Base-by-base conservation (phyloP, 495 filamentous ascomycete genomes). In the Neurospora sp. region DNA sequence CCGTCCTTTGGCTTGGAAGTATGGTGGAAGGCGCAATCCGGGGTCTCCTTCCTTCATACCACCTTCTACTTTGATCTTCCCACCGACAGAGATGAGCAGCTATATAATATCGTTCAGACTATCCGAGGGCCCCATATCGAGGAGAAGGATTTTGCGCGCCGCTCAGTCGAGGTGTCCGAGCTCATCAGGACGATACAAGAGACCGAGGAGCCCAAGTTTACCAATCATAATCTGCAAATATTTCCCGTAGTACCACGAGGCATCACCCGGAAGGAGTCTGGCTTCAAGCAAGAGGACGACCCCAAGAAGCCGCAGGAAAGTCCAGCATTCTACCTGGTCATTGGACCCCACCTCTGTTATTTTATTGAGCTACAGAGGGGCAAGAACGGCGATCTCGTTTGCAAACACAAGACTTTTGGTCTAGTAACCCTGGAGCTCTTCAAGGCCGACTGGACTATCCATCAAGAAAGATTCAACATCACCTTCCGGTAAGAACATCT, bases 401-500 rank as follows among this genome's bases (percentile, higher is more conserved):
- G 90, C 35, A 80, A 75, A 44, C 77, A 80, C 70, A 80, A 71
- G 14, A 74, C 88, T 0, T 89, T 91, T 78, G 96, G 94, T 4
- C 85, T 96, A 62, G 89, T 96, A 75, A 92, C 91, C 16, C 82
- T 99, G 78, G 89, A 90, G 37, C 74, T 54, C 10, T 76, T 83
- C 69, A 74, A 72, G 20, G 82, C 78, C 0, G 77, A 82, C 66
- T 78, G 77, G 71, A 76, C 75, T 69, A 86, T 89, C 73, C 86
- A 85, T 44, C 94, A 97, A 77, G 94, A 99, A 82, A 89, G 91
- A 23, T 93, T 99, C 79, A 91, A 93, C 74, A 84, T 98, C 20
- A 89, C 89, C 4, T 98, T 97, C 78, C 89, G 93, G 86, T 92
- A 84, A 83, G 85, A 76, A 37, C 54, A 35, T 35, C 54, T 66